These are phyloP conservation scores for Exophiala lecanii-corni DNA, from an alignment of 2,329 filamentous ascomycete species.

Conservation along the genomic window DNA sequence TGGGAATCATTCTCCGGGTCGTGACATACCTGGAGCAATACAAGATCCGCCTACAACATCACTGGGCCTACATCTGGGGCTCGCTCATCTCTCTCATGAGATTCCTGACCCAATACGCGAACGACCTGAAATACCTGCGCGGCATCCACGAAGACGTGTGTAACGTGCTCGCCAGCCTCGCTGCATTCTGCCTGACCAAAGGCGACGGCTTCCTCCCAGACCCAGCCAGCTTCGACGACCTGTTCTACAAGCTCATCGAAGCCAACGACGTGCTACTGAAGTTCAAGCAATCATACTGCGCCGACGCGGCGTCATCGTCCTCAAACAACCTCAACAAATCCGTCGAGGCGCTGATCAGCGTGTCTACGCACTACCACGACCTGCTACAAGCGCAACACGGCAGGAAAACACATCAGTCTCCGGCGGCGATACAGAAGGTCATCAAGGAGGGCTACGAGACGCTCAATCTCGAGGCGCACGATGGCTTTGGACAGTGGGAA, in stretches of 20 bases:
- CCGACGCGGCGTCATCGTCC: conserved; percentile 9
- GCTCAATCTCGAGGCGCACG: conserved; percentile 80
- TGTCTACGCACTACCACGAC: conserved; percentile 80
- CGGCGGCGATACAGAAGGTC: conserved; percentile 74
- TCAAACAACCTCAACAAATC: conserved; percentile 51
- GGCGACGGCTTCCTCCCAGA: conserved; percentile 90
- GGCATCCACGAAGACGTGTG: conserved; percentile 67
- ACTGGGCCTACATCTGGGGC: conserved; percentile 95
- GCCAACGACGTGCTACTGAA: conserved; percentile 66
- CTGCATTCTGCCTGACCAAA: conserved; percentile 78
- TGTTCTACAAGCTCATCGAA: conserved; percentile 98
- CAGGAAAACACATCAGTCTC: conserved; percentile 64
- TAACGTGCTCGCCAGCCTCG: conserved; percentile 71
- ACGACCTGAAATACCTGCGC: conserved; percentile 60
- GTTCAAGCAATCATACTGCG: conserved; percentile 66
- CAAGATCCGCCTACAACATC: conserved; percentile 75
- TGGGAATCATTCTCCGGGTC: conserved; percentile 76
- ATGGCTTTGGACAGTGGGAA: conserved; percentile 81
- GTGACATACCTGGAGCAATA: conserved; percentile 80
- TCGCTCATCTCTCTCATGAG: conserved; percentile 80
- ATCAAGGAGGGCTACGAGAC: conserved; percentile 98
- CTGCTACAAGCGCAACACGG: conserved; percentile 56
- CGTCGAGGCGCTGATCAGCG: conserved; percentile 73
- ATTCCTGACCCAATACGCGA: conserved; percentile 81
- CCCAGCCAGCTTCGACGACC: conserved; percentile 82